phyloP scores from a whole-genome alignment of 768 basidiomycete genomes.

The Suillus clintonianus region DNA sequence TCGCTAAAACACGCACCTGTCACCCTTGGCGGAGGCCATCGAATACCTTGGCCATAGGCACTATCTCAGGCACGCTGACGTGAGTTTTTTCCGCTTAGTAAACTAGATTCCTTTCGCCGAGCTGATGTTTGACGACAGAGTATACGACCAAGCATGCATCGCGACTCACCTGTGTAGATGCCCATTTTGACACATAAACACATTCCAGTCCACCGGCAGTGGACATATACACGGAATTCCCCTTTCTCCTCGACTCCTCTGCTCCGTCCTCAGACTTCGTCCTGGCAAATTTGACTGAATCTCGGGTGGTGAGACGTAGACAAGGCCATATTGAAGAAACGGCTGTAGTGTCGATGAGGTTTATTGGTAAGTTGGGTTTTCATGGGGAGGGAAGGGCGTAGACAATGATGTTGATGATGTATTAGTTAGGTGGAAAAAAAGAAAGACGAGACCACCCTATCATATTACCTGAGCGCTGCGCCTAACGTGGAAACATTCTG shows the following conservation, averaged over 20 bases:
- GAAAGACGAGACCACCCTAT: slow-evolving; percentile 83
- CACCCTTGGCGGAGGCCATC: slow-evolving; percentile 95
- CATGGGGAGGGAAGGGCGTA: slow-evolving; percentile 64
- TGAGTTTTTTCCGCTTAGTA: slow-evolving; percentile 34
- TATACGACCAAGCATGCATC: slow-evolving; percentile 72
- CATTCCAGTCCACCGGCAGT: slow-evolving; percentile 74
- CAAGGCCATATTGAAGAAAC: slow-evolving; percentile 78
- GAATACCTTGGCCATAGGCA: slow-evolving; percentile 89
- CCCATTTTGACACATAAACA: slow-evolving; percentile 98
- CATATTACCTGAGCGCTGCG: slow-evolving; percentile 71
- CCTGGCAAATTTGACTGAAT: slow-evolving; percentile 48
- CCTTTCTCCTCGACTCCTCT: slow-evolving; percentile 51
- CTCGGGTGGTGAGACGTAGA: slow-evolving; percentile 96
- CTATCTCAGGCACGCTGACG: slow-evolving; percentile 86
- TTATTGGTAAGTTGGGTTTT: slow-evolving; percentile 52
- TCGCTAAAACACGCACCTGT: slow-evolving; percentile 30
- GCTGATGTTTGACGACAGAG: slow-evolving; percentile 38
- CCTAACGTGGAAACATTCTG: slow-evolving; percentile 79
- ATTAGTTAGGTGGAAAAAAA: slow-evolving; percentile 97
- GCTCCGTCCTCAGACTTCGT: slow-evolving; percentile 21
- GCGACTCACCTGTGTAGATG: slow-evolving; percentile 89
- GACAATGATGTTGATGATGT: slow-evolving; percentile 57
- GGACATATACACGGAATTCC: slow-evolving; percentile 99
- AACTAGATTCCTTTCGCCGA: background rate
- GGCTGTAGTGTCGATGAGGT: slow-evolving; percentile 88